phyloP scores from a whole-genome alignment of 1,139 yeast genomes.

The Blastobotrys serpentis region DNA sequence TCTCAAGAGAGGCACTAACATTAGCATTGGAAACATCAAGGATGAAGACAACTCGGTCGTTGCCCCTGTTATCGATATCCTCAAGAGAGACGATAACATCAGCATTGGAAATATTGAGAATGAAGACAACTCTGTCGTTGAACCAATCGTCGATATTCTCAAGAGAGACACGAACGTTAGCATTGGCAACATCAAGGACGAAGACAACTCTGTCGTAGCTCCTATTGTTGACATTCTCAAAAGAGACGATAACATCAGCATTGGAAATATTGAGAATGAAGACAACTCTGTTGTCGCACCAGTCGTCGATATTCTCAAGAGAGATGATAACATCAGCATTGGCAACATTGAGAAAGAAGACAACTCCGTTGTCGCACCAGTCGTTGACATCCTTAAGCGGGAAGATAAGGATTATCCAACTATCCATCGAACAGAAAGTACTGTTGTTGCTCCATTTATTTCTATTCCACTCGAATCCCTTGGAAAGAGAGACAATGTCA shows the following conservation, averaged over 20 bases:
- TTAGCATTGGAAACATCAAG: background rate
- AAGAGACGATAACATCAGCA: background rate
- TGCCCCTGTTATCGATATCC: slow-evolving; percentile 6
- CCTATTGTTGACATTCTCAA: slow-evolving; percentile 2
- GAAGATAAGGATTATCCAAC: background rate
- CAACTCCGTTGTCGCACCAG: background rate
- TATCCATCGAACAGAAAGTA: background rate
- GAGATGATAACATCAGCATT: background rate
- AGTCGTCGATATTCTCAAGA: background rate
- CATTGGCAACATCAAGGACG: background rate
- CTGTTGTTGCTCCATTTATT: background rate
- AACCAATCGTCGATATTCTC: slow-evolving; percentile 2
- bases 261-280: background rate
- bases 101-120: background rate
- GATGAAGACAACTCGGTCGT: slow-evolving; percentile 7
- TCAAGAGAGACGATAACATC: slow-evolving; percentile 1
- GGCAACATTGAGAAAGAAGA: background rate
- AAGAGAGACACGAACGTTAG: background rate
- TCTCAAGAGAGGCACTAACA: background rate
- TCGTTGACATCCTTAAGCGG: slow-evolving; percentile 1
- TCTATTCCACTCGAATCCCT: background rate
- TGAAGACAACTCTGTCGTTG: slow-evolving; percentile 5
- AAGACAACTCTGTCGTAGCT: slow-evolving; percentile 1
- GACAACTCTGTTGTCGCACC: slow-evolving; percentile 5
- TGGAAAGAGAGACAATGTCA: background rate